Base-by-base conservation (phyloP, 352 stramenopile species). In the Phytophthora cajani region DNA sequence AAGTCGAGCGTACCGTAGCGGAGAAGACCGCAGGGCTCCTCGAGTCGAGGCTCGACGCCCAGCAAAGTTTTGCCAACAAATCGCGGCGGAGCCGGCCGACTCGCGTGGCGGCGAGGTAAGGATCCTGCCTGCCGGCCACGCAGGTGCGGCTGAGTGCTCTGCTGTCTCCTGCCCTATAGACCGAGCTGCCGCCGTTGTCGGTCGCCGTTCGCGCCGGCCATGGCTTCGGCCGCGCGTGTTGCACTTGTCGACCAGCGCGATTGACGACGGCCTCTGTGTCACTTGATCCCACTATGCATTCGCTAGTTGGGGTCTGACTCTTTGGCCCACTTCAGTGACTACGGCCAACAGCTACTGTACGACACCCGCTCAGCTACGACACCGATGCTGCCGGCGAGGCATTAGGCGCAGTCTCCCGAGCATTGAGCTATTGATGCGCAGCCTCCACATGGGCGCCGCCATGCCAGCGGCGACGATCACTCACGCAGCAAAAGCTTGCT, bases 261-360 rank as follows among this genome's bases (percentile, higher is more conserved):
- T 67, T 51, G 46, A 71, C 60, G 62, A 78, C 62, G 36, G 40
- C 14, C 12, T 4, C 67, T 72, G 71, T 69, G 70, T 74, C 64
- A 74, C 17, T 17, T 6, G 14, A 63, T 77, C 62, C 67, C 57
- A 78, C 67, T 75, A 21, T 78, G 23, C 36, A 73, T 78, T 72
- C 67, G 64, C 61, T 78, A 75, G 71, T 67, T 68, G 61, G 19
- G 38, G 50, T 67, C 67, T 67, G 62, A 72, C 67, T 78, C 65
- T 55, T 16, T 14, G 4, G 53, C 42, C 69, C 32, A 75, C 71
- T 78, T 46, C 19, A 38, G 64, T 62, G 58, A 72, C 57, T 55
- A 61, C 56, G 30, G 38, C 67, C 46, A 74, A 38, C 17, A 62
- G 64, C 64, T 67, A 62, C n/a, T n/a, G n/a, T n/a, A n/a, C 40